These are phyloP conservation scores for Clarireedia monteithiana DNA, from an alignment of 2,329 filamentous ascomycete species.

Conservation along the genomic window DNA sequence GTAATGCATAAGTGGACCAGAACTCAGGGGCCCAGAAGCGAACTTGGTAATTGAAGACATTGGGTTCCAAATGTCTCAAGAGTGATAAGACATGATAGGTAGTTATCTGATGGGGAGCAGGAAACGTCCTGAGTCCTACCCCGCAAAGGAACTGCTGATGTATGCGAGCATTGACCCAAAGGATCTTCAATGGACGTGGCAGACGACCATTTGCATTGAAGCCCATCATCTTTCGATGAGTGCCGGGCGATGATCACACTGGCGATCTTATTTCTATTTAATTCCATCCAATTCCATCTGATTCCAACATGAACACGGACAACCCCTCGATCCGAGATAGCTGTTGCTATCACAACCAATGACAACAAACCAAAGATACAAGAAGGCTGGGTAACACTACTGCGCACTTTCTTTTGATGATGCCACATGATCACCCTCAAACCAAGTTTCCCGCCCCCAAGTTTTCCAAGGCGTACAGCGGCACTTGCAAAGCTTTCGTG, in stretches of 20 bases:
- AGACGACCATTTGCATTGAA: slow-evolving; percentile 5
- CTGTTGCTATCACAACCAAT: slow-evolving; percentile 5
- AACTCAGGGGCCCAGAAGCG: background rate
- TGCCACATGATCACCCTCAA: slow-evolving; percentile 5
- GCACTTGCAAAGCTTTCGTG: background rate
- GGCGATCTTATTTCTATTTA: background rate
- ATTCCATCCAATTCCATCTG: background rate
- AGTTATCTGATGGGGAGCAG: background rate
- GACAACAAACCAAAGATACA: background rate
- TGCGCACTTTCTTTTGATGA: background rate
- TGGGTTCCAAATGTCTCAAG: background rate
- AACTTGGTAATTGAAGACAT: background rate
- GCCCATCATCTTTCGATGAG: background rate
- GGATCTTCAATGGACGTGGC: slow-evolving; percentile 1
- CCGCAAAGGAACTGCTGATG: slow-evolving; percentile 6
- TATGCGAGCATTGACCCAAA: background rate
- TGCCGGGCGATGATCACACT: background rate
- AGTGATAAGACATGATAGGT: too few species aligned
- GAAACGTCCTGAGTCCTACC: background rate
- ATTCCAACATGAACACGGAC: background rate
- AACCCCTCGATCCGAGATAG: background rate
- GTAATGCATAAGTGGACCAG: background rate
- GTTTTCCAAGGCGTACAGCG: background rate
- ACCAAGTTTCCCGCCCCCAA: slow-evolving; percentile 5
- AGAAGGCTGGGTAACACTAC: slow-evolving; percentile 7